Conservation (phyloP, 495 filamentous ascomycete genomes). For the Aspergillus nidulans region DNA sequence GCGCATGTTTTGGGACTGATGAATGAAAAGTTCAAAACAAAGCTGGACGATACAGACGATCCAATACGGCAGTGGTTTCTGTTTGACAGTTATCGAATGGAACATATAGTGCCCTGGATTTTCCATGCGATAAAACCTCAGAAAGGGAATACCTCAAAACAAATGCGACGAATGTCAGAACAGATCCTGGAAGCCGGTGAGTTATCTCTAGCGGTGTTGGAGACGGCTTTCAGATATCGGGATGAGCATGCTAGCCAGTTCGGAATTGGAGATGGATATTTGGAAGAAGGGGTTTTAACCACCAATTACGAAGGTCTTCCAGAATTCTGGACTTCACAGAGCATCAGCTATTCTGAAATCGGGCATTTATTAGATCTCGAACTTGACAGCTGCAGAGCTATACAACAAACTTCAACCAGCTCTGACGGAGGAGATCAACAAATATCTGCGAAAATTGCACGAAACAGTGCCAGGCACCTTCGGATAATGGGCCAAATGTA, state of each 20-base stretch:
- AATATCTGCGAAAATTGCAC: constrained; percentile 42
- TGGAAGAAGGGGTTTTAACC: constrained; percentile 65
- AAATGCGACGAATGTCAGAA: constrained; percentile 40
- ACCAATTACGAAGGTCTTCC: constrained; percentile 59
- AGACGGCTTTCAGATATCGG: constrained; percentile 72
- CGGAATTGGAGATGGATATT: constrained; percentile 58
- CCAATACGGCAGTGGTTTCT: constrained; percentile 77
- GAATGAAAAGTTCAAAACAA: constrained; percentile 63
- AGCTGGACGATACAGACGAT: constrained; percentile 57
- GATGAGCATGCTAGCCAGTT: constrained; percentile 61
- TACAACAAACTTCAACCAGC: constrained; percentile 28
- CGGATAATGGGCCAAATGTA: constrained; percentile 55
- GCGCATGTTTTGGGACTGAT: constrained; percentile 65
- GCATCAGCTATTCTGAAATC: constrained; percentile 42
- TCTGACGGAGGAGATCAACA: constrained; percentile 30
- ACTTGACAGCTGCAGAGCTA: constrained; percentile 38
- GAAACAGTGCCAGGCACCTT: constrained; percentile 52
- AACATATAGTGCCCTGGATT: constrained; percentile 71
- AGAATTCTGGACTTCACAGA: constrained; percentile 72
- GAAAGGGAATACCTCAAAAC: constrained; percentile 29
- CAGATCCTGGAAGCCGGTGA: constrained; percentile 74
- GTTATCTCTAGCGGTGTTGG: constrained; percentile 64
- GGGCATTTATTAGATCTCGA: constrained; percentile 46
- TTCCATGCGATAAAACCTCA: constrained; percentile 65
- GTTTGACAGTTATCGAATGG: constrained; percentile 66